Evolutionary conservation across 2,329 filamentous ascomycete genomes (phyloP), one percentile per base, ranked within the genome.

Genomic region (Aaosphaeria arxii): DNA sequence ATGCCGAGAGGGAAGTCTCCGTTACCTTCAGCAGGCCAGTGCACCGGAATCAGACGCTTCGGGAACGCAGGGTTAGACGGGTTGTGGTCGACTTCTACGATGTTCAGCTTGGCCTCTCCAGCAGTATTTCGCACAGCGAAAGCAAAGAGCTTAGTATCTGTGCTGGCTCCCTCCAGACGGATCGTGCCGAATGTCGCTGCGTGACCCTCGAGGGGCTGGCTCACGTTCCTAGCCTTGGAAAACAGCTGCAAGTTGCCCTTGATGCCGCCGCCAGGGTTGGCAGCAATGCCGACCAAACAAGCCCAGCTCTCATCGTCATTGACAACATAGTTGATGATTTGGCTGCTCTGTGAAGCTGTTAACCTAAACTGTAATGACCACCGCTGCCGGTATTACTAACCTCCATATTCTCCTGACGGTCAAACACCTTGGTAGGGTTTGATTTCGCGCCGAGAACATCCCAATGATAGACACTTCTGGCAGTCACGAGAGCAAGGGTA

Each of bases 291-390:
- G 49, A 99, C 91, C 48, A 96, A 86, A 30, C 95, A 91, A 86
- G 95, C 95, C 94, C 94, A 99, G 75, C 96, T 96, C 70, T 91
- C 90, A 57, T 99, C 92, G 56, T 86, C 84, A 72, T 92, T 96
- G 61, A 95, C 89, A 60, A 92, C 90, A 77, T 99, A 99, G 78
- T 97, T 99, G 83, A 99, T 99, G 73, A 99, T 99, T 83, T 99
- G 94, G 74, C 90, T 95, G 57, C 87, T 88, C 89, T 95, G 63
- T 9, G 42, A 13, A 13, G 31, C 13, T 24, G 2, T 30, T 24
- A 42, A 28, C 24, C 41, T 30, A 44, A 24, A 24, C 17, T 24
- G 17, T 24, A 24, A 24, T 24, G 17, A 24, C 17, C 17, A 24
- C 17, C 17, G 17, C 17, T 24, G 17, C 17, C 17, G 17, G 17